These are phyloP conservation scores for Aspergillus sp. DNA, from an alignment of 2,329 filamentous ascomycete species.

Conservation along the genomic window DNA sequence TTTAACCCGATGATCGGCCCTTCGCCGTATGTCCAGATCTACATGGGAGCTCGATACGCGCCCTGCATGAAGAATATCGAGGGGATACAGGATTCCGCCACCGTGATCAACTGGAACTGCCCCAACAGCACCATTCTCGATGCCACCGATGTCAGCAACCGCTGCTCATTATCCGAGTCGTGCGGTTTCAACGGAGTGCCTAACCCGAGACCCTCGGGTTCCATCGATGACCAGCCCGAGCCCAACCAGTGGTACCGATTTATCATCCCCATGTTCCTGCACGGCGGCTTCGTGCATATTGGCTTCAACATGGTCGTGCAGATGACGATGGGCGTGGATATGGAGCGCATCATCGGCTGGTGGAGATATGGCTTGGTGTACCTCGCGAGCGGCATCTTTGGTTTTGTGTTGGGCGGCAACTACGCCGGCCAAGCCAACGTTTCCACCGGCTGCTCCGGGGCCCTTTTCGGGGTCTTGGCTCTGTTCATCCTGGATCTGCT, in stretches of 20 bases:
- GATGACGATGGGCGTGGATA: constrained; percentile 79
- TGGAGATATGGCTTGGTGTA: constrained; percentile 87
- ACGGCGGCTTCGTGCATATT: constrained; percentile 89
- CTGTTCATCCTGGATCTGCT: constrained; percentile 80
- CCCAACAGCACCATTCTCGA: constrained; percentile 64
- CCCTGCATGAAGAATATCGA: constrained; percentile 81
- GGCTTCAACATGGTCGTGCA: constrained; percentile 92
- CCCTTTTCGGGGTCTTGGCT: constrained; percentile 84
- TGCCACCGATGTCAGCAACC: constrained; percentile 37
- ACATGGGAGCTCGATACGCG: constrained; percentile 88
- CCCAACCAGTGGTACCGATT: constrained; percentile 97
- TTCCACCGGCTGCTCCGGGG: constrained; percentile 82
- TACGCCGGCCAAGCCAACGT: constrained; percentile 74
- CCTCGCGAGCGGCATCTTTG: constrained; percentile 84
- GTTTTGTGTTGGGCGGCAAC: constrained; percentile 90
- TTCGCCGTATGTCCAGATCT: constrained; percentile 81
- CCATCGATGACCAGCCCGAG: constrained; percentile 49
- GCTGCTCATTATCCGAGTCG: constrained; percentile 68
- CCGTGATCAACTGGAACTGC: constrained; percentile 58
- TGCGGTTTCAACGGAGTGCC: constrained; percentile 77
- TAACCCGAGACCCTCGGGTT: constrained; percentile 48
- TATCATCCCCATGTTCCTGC: constrained; percentile 90
- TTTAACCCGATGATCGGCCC: constrained; percentile 99
- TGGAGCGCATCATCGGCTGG: constrained; percentile 82
- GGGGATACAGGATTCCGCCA: constrained; percentile 30